These are phyloP conservation scores for Tricholoma saponaceum DNA, from an alignment of 768 basidiomycete genomes.

Conservation along the genomic window DNA sequence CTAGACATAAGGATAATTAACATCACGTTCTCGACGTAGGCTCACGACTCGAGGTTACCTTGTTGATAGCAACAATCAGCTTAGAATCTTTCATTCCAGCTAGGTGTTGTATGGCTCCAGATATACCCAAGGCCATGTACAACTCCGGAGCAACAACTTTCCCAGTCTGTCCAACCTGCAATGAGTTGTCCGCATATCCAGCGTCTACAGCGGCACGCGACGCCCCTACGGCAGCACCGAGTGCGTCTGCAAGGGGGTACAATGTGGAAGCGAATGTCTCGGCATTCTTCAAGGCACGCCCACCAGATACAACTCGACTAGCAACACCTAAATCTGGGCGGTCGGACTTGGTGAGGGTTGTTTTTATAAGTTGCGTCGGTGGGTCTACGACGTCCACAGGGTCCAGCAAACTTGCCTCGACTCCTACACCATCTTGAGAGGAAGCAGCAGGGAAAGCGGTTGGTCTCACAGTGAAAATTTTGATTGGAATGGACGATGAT, in stretches of 20 bases:
- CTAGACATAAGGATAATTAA: conserved; percentile 32
- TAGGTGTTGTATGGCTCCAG: conserved; percentile 97
- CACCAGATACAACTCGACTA: conserved; percentile 87
- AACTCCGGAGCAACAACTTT: conserved; percentile 97
- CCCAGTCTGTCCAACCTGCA: conserved; percentile 99
- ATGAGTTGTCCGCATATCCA: conserved; percentile 94
- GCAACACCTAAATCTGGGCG: conserved; percentile 91
- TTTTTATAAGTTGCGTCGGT: conserved; percentile 61
- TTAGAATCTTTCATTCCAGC: conserved; percentile 99
- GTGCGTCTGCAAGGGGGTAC: conserved; percentile 87
- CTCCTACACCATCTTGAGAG: conserved; percentile 40
- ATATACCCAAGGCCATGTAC: conserved; percentile 95
- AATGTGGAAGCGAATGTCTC: conserved; percentile 86
- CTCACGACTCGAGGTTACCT: conserved; percentile 44
- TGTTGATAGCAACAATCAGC: conserved; percentile 97
- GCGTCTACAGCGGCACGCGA: conserved; percentile 97
- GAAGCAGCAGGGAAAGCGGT: conserved; percentile 81
- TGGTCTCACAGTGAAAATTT: conserved; percentile 92
- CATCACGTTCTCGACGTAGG: background rate
- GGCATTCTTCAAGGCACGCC: conserved; percentile 90
- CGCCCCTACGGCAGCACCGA: conserved; percentile 97
- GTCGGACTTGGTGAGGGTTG: conserved; percentile 82
- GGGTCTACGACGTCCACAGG: conserved; percentile 58
- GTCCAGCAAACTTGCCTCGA: conserved; percentile 57
- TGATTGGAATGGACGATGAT: conserved; percentile 70